phyloP scores from a whole-genome alignment of 169 alveolate species.

The Neospora caninum region DNA sequence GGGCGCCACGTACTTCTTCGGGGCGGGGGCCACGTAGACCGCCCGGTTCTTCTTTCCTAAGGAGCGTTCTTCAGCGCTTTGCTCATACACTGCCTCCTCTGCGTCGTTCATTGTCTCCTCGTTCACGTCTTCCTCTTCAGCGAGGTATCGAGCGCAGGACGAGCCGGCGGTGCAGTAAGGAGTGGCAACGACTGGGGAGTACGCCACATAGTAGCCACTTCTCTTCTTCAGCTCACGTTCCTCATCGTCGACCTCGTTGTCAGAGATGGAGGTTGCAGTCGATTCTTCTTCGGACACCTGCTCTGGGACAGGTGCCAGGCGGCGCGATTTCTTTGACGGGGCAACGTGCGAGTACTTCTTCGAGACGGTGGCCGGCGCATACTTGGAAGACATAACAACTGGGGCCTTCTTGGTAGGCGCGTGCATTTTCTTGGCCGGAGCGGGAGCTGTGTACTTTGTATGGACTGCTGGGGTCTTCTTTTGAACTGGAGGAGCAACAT shows the following conservation, averaged over 20 bases:
- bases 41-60: conserved; percentile 17
- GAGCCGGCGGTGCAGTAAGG: conserved; percentile 24
- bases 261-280: background rate
- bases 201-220: conserved; percentile 15
- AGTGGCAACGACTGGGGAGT: conserved; percentile 13
- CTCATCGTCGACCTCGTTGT: background rate
- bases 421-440: background rate
- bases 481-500: background rate
- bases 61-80: background rate
- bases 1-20: background rate
- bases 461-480: background rate
- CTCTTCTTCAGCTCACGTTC: conserved; percentile 16
- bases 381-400: background rate
- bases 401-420: conserved; percentile 4
- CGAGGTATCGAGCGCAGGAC: conserved; percentile 18
- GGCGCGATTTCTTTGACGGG: conserved; percentile 4
- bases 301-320: background rate
- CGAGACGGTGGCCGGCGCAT: background rate
- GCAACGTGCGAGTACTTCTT: background rate
- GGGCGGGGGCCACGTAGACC: conserved; percentile 12
- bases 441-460: background rate
- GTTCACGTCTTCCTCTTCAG: background rate
- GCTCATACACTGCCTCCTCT: background rate
- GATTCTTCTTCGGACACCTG: background rate
- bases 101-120: background rate